These are phyloP conservation scores for Limonium bicolor DNA, from an alignment of 148 eudicot genomes.

Conservation along the genomic window DNA sequence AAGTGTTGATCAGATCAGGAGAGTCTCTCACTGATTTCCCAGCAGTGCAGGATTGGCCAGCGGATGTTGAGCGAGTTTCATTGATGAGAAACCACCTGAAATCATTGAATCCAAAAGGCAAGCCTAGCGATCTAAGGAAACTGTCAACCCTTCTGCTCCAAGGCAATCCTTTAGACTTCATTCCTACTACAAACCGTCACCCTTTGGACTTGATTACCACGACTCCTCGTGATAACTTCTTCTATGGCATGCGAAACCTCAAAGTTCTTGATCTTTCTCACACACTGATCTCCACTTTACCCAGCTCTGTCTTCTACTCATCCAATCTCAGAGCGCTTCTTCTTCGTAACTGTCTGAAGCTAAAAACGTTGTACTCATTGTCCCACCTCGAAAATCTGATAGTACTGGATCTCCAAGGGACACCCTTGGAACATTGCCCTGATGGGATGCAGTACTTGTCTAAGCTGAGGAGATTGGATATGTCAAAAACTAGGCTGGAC, in stretches of 20 bases:
- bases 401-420: slow-evolving; percentile 12
- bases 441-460: slow-evolving; percentile 10
- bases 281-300: slow-evolving; percentile 11
- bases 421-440: slow-evolving; percentile 15
- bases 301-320: slow-evolving; percentile 9
- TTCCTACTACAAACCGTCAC: no score
- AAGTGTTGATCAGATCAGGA: slow-evolving; percentile 5
- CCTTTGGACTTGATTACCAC: no score
- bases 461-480: slow-evolving; percentile 15
- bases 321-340: slow-evolving; percentile 15
- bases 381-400: slow-evolving; percentile 6
- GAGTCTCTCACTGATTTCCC: slow-evolving; percentile 8
- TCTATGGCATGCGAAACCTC: slow-evolving; percentile 12
- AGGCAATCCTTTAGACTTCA: slow-evolving; percentile 8
- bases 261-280: slow-evolving; percentile 15
- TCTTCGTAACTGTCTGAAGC: slow-evolving; percentile 9
- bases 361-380: slow-evolving; percentile 12
- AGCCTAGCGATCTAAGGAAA: slow-evolving; percentile 2
- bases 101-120: background rate
- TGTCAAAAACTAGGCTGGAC: slow-evolving; percentile 13
- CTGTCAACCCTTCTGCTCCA: slow-evolving; percentile 14
- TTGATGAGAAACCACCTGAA: slow-evolving; percentile 14
- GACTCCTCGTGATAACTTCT: slow-evolving; percentile 6
- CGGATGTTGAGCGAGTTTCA: slow-evolving; percentile 14
- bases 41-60: slow-evolving; percentile 6